Conservation (phyloP, 768 basidiomycete species). For the Pulveroboletus sp. region DNA sequence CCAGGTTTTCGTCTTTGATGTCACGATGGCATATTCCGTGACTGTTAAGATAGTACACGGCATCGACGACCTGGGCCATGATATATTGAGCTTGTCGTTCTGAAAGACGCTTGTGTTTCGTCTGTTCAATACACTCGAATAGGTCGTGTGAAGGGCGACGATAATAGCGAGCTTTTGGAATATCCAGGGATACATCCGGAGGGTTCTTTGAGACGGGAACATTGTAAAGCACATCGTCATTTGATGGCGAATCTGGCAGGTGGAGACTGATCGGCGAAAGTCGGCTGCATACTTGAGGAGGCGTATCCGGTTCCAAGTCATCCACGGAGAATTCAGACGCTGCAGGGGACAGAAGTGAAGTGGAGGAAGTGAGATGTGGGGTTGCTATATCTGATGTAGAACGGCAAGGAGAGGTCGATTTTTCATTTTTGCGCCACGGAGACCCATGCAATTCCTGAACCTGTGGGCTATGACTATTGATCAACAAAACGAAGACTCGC, state of each 20-base stretch:
- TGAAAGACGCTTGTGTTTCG: conserved; percentile 71
- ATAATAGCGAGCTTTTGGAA: conserved; percentile 44
- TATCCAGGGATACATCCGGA: conserved; percentile 7
- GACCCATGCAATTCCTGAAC: conserved; percentile 92
- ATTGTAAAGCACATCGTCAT: conserved; percentile 6
- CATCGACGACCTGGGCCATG: conserved; percentile 85
- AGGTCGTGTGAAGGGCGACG: conserved; percentile 86
- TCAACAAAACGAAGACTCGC: neutral
- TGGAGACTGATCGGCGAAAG: conserved; percentile 21
- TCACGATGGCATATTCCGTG: conserved; percentile 92
- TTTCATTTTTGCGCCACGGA: conserved; percentile 66
- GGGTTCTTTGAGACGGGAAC: conserved; percentile 12
- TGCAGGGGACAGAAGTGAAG: conserved; percentile 59
- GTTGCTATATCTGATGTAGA: conserved; percentile 26
- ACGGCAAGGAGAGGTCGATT: conserved; percentile 27
- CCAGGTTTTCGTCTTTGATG: conserved; percentile 95
- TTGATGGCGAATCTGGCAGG: conserved; percentile 11
- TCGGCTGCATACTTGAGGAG: conserved; percentile 32
- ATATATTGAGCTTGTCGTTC: conserved; percentile 80
- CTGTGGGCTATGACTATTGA: conserved; percentile 36
- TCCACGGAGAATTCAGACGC: conserved; percentile 45
- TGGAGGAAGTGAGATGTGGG: conserved; percentile 31
- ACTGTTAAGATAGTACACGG: conserved; percentile 74
- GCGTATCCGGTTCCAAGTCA: conserved; percentile 44
- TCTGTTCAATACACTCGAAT: conserved; percentile 94